Evolutionary conservation across 2,329 filamentous ascomycete genomes (phyloP), one percentile per base, ranked within the genome.

Genomic region (Trichoderma sp.): DNA sequence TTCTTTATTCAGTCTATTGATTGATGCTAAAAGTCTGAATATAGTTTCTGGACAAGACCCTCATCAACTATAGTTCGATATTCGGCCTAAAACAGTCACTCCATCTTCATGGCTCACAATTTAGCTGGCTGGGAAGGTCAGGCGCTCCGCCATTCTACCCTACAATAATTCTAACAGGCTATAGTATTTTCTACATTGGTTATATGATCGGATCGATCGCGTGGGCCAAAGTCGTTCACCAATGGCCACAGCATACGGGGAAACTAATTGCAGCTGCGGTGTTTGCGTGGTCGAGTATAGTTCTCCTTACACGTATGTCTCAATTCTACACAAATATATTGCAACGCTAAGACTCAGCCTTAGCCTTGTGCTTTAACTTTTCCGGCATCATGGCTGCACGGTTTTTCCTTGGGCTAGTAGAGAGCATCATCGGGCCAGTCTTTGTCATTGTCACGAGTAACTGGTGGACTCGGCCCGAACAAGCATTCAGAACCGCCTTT

Each of bases 361-460:
- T n/a, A 43, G 40, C 40, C 2, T 43, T 43, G 4, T 43, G 40
- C 19, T 43, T 43, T 6, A 43, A 43, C 19, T 43, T 43, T n/a
- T 19, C 40, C 4, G 40, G 40, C 3, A 43, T 43, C 19, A n/a
- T n/a, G 19, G 6, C 40, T 7, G 40, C 40, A n/a, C 40, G 57
- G 8, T 43, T 60, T 11, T 60, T 60, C 27, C 57, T 60, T 60
- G 57, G 57, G 5, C 35, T 60, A 2, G 57, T 60, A 24, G 57
- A 60, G 13, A 60, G 57, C 35, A 19, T 60, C 14, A 60, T 60
- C 5, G 57, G 57, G 5, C 57, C 57, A 43, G 57, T 60, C 21
- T 60, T 60, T 6, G 57, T 60, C 24, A 60, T 60, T n/a, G 57
- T 60, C 35, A 60, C 57, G 5, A 43, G 57, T 27, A 60, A 60